Evolutionary conservation across 2,329 filamentous ascomycete genomes (phyloP), one percentile per base, ranked within the genome.

Genomic region (Colletotrichum sp.): DNA sequence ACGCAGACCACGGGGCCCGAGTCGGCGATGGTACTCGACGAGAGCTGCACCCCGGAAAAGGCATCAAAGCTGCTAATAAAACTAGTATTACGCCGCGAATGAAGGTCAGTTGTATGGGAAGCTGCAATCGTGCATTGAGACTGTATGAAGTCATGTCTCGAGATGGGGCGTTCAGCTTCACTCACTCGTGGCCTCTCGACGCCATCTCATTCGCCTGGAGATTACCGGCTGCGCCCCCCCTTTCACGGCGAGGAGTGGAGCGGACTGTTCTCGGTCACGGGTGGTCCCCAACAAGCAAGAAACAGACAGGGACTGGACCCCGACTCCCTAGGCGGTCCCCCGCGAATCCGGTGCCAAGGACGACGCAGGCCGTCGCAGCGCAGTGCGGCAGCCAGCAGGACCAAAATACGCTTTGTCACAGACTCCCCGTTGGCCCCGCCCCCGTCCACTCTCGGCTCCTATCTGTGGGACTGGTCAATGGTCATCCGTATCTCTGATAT

Each of bases 131-230:
- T 78, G 71, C 61, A 66, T 65, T 77, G 30, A 24, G 70, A 69
- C 65, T 60, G 16, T 30, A 66, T 66, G 71, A 76, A 74, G 71
- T 60, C 65, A 69, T 65, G 57, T 69, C 57, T 30, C 48, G 28
- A 74, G 24, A 69, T 34, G 21, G 59, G 48, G 39, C 36, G 67
- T 16, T 5, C 34, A 72, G 70, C 43, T 21, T 21, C 77, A 75
- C 65, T 77, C 78, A 72, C 85, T 82, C 86, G 85, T 87, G 86
- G 83, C 76, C 79, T 77, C 69, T 83, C 79, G 78, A 80, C 80
- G 82, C 77, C 80, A 78, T 84, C 81, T 81, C 79, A 87, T 87
- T 87, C 85, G 85, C 72, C 52, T 77, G 68, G 72, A 67, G 36
- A 74, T 59, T 63, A 16, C 73, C 69, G 64, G 60, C 70, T 73